A percentile compares a stretch with the other conserved stretches of the same genome.
phyloP scores from a whole-genome alignment of 352 stramenopile genomes.

The Hyaloperonospora arabidopsidis region DNA sequence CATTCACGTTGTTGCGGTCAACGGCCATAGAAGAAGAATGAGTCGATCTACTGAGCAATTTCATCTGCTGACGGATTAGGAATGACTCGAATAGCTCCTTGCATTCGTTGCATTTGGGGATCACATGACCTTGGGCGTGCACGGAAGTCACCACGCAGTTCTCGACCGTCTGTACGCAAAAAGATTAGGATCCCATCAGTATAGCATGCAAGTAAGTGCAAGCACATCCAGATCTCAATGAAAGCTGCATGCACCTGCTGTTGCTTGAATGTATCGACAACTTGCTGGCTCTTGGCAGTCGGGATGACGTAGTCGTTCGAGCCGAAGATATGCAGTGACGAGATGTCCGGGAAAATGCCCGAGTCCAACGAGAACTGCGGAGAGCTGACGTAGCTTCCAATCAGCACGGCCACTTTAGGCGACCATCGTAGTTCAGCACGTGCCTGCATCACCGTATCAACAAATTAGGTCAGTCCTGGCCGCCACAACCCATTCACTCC shows the following conservation, averaged over 20 bases:
- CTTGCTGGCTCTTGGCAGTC: constrained; percentile 53
- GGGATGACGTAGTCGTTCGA: constrained; percentile 78
- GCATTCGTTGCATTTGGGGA: constrained; percentile 63
- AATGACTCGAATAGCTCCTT: constrained; percentile 49
- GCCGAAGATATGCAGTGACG: constrained; percentile 70
- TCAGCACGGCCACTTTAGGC: constrained; percentile 59
- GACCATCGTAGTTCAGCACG: constrained; percentile 55
- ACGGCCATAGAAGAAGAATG: constrained; percentile 14
- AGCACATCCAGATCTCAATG: neutral
- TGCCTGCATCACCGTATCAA: constrained; percentile 18
- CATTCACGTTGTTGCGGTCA: constrained; percentile 17
- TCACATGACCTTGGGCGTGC: constrained; percentile 71
- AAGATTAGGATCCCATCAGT: neutral
- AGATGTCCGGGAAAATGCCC: constrained; percentile 41
- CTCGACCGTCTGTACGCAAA: constrained; percentile 23
- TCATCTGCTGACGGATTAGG: constrained; percentile 23
- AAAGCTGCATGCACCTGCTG: constrained; percentile 30
- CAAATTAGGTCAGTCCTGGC: constrained; percentile 7
- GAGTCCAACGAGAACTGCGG: constrained; percentile 47
- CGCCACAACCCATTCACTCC: neutral
- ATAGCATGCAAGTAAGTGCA: neutral
- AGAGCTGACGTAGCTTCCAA: constrained; percentile 65
- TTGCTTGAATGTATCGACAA: constrained; percentile 57
- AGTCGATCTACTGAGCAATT: constrained; percentile 16
- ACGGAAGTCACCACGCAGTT: constrained; percentile 48